Base-by-base conservation (phyloP, 805 yeast genomes). In the Myxozyma neotropica region DNA sequence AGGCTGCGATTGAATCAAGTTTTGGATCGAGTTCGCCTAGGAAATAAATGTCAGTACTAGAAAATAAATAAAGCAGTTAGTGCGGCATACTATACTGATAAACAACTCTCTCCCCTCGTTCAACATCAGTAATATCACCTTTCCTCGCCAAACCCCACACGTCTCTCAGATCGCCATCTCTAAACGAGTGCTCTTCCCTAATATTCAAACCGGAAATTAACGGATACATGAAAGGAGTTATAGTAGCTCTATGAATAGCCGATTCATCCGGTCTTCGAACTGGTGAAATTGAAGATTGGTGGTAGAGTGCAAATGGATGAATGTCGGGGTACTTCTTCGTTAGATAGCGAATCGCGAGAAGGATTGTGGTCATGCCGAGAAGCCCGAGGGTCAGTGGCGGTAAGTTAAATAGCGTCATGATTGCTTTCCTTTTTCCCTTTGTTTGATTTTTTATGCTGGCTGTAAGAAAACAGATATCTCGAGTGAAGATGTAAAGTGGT, bases 151-250 rank as follows among this genome's bases (percentile, higher is more conserved):
- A 50, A 21, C 50, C 45, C 92, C 94, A 89, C 2, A 89, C 70
- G 74, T 89, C 96, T 62, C 81, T 80, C 58, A 89, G 70, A 65
- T 83, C 85, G 2, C 96, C 96, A 70, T 88, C 86, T 66, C 96
- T 77, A 23, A 87, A 70, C 63, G 81, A 81, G 70, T 86, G 87
- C 36, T 82, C 84, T 26, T 81, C 77, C 44, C 89, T 79, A 24
- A 91, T 80, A 47, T 83, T 82, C 56, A 88, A 73, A 0, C 95
- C 95, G 1, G 88, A 80, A 23, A 86, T 78, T 57, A 91, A 76
- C 0, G 88, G 86, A 59, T 82, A 71, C 4, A 89, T 88, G 69
- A 83, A 84, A 23, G 92, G 94, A 33, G 88, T 83, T 65, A 87
- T 84, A 47, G 83, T 83, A 52, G 90, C 86, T 63, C 94, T 80